phyloP scores from a whole-genome alignment of 148 eudicot genomes.

The Linanthus parryae region DNA sequence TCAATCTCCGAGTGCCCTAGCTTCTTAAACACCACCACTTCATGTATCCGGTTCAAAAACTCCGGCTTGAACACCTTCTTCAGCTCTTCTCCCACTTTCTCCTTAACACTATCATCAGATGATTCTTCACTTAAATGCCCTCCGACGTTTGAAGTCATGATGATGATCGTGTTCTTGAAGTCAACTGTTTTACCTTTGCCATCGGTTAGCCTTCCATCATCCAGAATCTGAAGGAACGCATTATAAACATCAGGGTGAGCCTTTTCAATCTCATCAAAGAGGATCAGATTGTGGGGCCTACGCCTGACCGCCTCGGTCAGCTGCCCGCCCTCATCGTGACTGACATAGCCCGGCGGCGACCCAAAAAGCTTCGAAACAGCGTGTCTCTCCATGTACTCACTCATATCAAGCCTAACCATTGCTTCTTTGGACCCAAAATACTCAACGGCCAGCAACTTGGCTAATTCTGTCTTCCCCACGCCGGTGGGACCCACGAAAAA shows the following conservation, averaged over 20 bases:
- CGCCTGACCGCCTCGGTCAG: slow-evolving; percentile 82
- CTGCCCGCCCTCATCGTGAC: slow-evolving; percentile 61
- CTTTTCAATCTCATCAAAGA: slow-evolving; percentile 92
- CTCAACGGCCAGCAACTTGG: not conserved
- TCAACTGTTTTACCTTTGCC: slow-evolving; percentile 86
- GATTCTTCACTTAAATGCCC: slow-evolving; percentile 51
- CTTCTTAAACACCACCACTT: slow-evolving; percentile 26
- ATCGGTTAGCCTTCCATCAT: slow-evolving; percentile 85
- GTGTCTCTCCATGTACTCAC: slow-evolving; percentile 3
- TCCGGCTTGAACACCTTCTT: slow-evolving; percentile 26
- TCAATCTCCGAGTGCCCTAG: slow-evolving; percentile 16
- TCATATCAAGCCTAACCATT: slow-evolving; percentile 5
- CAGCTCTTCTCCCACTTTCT: slow-evolving; percentile 12
- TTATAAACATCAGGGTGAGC: slow-evolving; percentile 87
- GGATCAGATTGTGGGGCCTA: slow-evolving; percentile 68
- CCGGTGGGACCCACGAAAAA: not conserved
- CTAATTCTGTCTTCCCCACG: not conserved
- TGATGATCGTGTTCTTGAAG: slow-evolving; percentile 77
- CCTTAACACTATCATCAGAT: not conserved
- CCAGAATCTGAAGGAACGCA: slow-evolving; percentile 90
- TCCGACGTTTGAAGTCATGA: slow-evolving; percentile 89
- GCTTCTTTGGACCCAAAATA: slow-evolving; percentile 4
- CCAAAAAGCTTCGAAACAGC: not conserved
- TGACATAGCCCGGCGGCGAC: slow-evolving; percentile 1
- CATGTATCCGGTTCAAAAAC: slow-evolving; percentile 38